Conservation (phyloP, 2,329 filamentous ascomycete genomes). For the Pseudogymnoascus sp. region DNA sequence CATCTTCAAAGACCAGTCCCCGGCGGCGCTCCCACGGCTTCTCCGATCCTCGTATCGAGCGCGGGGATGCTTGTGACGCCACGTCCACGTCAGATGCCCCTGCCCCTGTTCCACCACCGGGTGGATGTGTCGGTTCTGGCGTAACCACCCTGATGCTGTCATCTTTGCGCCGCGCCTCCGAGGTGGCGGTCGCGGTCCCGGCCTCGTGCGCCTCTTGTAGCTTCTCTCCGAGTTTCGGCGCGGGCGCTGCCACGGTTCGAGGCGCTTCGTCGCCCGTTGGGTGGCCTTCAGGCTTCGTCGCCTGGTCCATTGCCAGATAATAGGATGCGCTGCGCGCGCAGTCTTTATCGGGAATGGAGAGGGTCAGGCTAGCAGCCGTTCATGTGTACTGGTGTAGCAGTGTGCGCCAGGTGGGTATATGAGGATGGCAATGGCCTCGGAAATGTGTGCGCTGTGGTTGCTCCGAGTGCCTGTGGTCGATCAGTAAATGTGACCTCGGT, state of each 20-base stretch:
- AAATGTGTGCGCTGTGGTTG: conserved; percentile 4
- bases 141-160: conserved; percentile 20
- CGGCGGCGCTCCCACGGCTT: conserved; percentile 39
- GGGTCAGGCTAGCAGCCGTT: not conserved
- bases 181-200: conserved; percentile 40
- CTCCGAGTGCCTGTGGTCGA: not conserved
- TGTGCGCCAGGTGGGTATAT: not conserved
- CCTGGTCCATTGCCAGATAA: not conserved
- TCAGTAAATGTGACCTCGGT: conserved; percentile 2
- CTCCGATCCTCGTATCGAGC: conserved; percentile 39
- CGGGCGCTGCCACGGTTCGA: not conserved
- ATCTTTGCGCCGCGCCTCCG: conserved; percentile 61
- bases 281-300: conserved; percentile 23
- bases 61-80: conserved; percentile 41
- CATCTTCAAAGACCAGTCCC: conserved; percentile 55
- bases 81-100: not conserved
- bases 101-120: not conserved
- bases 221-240: not conserved
- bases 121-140: not conserved
- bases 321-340: conserved; percentile 3
- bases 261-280: conserved; percentile 26
- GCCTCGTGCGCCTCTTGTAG: not conserved
- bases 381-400: conserved; percentile 8
- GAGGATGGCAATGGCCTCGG: not conserved
- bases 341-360: not conserved